Conservation (phyloP, 2,329 filamentous ascomycete species). For the Paecilomyces sp. region DNA sequence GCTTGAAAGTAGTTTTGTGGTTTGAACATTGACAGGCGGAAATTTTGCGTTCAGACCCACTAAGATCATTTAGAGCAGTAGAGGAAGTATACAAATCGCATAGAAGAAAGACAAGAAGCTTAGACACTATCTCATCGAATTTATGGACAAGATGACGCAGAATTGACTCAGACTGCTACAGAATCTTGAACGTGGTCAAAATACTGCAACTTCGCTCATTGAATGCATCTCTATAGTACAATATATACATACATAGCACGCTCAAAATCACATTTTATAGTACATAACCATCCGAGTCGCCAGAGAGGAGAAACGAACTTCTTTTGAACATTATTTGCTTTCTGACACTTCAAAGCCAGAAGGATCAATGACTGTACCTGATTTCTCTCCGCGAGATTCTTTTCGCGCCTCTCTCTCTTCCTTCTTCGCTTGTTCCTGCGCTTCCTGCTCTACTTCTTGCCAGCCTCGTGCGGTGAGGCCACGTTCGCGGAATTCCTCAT, state of each 20-base stretch:
- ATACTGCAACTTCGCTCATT: not conserved
- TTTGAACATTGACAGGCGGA: too few relatives aligned
- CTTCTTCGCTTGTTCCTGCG: conserved; percentile 1
- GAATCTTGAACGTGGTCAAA: too few relatives aligned
- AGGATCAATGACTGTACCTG: conserved; percentile 4
- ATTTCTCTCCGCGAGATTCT: conserved; percentile 6
- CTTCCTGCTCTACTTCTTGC: conserved; percentile 27
- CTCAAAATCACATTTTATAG: not conserved
- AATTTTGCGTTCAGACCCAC: too few relatives aligned
- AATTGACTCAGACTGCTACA: too few relatives aligned
- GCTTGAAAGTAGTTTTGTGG: too few relatives aligned
- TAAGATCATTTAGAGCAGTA: too few relatives aligned
- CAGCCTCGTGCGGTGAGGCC: conserved; percentile 46
- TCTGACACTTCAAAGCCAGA: not conserved
- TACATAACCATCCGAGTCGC: not conserved
- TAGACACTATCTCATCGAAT: too few relatives aligned
- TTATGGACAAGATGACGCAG: too few relatives aligned
- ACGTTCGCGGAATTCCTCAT: conserved; percentile 43
- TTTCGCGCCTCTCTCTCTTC: not conserved
- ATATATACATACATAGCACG: not conserved
- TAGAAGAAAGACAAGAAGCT: too few relatives aligned
- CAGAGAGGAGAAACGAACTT: not conserved
- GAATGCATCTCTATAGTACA: not conserved
- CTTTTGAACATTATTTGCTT: not conserved
- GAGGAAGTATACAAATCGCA: too few relatives aligned